Evolutionary conservation across 225 moss, liverwort and hornwort species (phyloP).

Genomic region (Antitrichia curtipendula): DNA sequence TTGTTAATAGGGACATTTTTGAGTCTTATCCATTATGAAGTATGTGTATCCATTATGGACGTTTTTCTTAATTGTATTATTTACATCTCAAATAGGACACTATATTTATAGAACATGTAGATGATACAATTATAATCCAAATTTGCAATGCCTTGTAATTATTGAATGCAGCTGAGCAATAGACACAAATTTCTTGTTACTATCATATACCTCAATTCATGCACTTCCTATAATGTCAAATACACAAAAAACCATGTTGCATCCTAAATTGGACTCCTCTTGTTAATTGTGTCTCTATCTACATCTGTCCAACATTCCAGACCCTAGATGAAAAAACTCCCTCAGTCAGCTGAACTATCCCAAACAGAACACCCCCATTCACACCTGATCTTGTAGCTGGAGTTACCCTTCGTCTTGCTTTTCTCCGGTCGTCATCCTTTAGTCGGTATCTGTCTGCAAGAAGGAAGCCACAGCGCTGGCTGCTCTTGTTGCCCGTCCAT

Average conservation of each 20-base stretch:
- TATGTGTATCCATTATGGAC: fast-evolving
- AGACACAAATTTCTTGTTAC: background rate
- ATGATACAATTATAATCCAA: background rate
- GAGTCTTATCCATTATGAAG: background rate
- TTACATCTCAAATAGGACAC: background rate
- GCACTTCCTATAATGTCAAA: background rate
- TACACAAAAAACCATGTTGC: fast-evolving
- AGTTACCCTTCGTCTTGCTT: background rate
- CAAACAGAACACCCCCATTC: background rate
- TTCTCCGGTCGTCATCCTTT: background rate
- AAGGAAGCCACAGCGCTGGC: background rate
- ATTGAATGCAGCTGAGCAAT: fast-evolving
- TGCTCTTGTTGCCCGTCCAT: background rate
- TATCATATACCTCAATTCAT: background rate
- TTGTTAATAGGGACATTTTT: background rate
- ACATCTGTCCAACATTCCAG: background rate
- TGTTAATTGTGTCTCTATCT: too few relatives aligned
- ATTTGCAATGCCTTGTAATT: background rate
- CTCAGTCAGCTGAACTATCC: background rate
- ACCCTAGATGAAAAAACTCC: background rate
- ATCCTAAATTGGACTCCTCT: background rate
- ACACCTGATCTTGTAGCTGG: background rate
- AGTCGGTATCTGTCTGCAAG: background rate
- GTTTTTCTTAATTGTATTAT: background rate
- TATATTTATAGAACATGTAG: background rate